Evolutionary conservation across 441 rosid species (phyloP).

Genomic region (California macrophylla): DNA sequence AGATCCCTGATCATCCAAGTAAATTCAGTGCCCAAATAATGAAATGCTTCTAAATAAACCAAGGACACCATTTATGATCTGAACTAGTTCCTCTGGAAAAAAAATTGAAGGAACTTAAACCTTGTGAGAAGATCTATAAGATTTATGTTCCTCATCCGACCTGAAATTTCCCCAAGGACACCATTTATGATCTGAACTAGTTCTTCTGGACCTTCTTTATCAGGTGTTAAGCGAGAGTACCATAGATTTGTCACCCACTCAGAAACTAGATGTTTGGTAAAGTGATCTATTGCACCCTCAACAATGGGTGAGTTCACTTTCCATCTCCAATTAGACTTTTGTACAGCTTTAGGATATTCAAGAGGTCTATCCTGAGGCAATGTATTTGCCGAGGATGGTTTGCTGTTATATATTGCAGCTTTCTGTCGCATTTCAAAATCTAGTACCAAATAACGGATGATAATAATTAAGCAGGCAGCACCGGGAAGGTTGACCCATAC

Average conservation of each 20-base stretch:
- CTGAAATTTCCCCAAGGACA: constrained; percentile 75
- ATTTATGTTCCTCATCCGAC: constrained; percentile 69
- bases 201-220: constrained; percentile 87
- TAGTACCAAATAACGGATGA: constrained; percentile 72
- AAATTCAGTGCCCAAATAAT: constrained; percentile 28
- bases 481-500: constrained; percentile 94
- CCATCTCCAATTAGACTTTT: constrained; percentile 65
- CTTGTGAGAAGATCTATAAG: constrained; percentile 83
- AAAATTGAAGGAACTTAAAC: constrained; percentile 28
- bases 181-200: constrained; percentile 58
- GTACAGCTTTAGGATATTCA: constrained; percentile 34
- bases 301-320: constrained; percentile 87
- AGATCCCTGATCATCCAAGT: constrained; percentile 67
- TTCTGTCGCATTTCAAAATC: constrained; percentile 78
- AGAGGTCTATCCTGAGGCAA: constrained; percentile 35
- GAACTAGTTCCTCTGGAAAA: too few relatives aligned
- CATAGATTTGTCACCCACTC: constrained; percentile 95
- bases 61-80: too few relatives aligned
- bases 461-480: constrained; percentile 70
- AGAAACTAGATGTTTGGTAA: constrained; percentile 70
- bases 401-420: constrained; percentile 54
- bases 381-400: constrained; percentile 31
- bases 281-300: constrained; percentile 79
- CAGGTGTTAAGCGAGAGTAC: constrained; percentile 85
- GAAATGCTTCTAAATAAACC: constrained; percentile 1